Percentiles rank a stretch among this genome's conserved stretches.
Evolutionary conservation across 805 yeast species (phyloP).

Genomic region (Scheffersomyces lignosus): DNA sequence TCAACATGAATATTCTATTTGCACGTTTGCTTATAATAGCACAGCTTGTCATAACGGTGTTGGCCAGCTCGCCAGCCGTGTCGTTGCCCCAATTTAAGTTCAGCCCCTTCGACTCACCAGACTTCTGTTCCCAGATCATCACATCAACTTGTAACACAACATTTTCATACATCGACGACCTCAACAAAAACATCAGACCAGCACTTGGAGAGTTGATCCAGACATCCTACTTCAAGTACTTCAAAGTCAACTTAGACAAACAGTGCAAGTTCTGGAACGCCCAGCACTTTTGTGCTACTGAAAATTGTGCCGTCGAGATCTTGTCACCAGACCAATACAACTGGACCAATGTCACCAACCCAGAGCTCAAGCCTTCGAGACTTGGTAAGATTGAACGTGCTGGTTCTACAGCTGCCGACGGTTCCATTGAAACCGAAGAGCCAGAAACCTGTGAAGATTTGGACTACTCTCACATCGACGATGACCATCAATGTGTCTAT

Average conservation of each 20-base stretch:
- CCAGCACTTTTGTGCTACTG: slow-evolving; percentile 79
- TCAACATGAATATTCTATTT: too few relatives aligned
- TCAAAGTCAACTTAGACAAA: slow-evolving; percentile 77
- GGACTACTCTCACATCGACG: slow-evolving; percentile 71
- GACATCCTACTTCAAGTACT: slow-evolving; percentile 84
- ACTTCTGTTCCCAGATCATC: slow-evolving; percentile 45
- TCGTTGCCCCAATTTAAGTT: slow-evolving; percentile 10
- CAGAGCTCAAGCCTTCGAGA: slow-evolving; percentile 70
- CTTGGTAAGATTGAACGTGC: slow-evolving; percentile 49
- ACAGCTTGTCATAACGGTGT: too few relatives aligned
- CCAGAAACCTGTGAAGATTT: slow-evolving; percentile 42
- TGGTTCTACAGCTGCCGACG: slow-evolving; percentile 19
- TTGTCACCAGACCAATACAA: slow-evolving; percentile 63
- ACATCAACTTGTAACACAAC: slow-evolving; percentile 48
- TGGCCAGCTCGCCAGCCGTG: too few relatives aligned
- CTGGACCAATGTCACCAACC: slow-evolving; percentile 54
- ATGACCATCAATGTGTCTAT: slow-evolving; percentile 69
- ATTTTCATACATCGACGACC: slow-evolving; percentile 40
- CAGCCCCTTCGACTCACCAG: slow-evolving; percentile 43
- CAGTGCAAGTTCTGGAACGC: slow-evolving; percentile 87
- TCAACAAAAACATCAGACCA: slow-evolving; percentile 42
- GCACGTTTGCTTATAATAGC: too few relatives aligned
- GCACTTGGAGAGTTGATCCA: slow-evolving; percentile 56
- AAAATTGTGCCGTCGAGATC: slow-evolving; percentile 87
- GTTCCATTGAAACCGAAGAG: slow-evolving; percentile 19